Conservation (phyloP, 2,329 filamentous ascomycete genomes). For the Epichloe gansuensis region DNA sequence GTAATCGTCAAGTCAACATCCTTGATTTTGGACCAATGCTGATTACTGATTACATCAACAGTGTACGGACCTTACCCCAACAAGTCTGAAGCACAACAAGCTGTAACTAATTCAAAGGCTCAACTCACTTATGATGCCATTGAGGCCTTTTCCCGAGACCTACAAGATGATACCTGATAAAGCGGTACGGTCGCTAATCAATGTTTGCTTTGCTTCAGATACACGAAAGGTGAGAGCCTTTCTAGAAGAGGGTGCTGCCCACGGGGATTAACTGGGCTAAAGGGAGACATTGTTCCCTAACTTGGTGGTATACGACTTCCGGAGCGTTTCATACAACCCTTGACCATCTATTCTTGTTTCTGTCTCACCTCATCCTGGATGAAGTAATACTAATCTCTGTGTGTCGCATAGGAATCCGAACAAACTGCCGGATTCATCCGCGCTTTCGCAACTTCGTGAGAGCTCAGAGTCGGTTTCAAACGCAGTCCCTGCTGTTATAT, state of each 20-base stretch:
- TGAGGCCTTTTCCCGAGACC: background rate
- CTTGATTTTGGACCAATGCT: too few species aligned
- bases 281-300: slow-evolving; percentile 75
- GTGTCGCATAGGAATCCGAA: too few species aligned
- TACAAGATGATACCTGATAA: slow-evolving; percentile 71
- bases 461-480: too few species aligned
- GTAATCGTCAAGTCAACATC: slow-evolving; percentile 12
- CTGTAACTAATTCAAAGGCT: slow-evolving; percentile 62
- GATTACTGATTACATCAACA: slow-evolving; percentile 12
- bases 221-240: slow-evolving; percentile 57
- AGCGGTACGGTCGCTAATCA: slow-evolving; percentile 73
- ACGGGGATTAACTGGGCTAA: slow-evolving; percentile 61
- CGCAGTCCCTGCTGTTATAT: too few species aligned
- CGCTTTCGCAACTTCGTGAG: too few species aligned
- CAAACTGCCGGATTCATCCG: too few species aligned
- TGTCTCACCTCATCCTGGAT: too few species aligned
- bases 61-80: slow-evolving; percentile 61
- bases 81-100: slow-evolving; percentile 67
- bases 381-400: too few species aligned
- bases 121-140: slow-evolving; percentile 28
- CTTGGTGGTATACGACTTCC: slow-evolving; percentile 57
- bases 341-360: too few species aligned
- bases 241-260: slow-evolving; percentile 56
- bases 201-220: slow-evolving; percentile 89
- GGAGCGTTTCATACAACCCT: too few species aligned